Evolutionary conservation across 306 rosid species (phyloP).

Genomic region (Comarum palustre): DNA sequence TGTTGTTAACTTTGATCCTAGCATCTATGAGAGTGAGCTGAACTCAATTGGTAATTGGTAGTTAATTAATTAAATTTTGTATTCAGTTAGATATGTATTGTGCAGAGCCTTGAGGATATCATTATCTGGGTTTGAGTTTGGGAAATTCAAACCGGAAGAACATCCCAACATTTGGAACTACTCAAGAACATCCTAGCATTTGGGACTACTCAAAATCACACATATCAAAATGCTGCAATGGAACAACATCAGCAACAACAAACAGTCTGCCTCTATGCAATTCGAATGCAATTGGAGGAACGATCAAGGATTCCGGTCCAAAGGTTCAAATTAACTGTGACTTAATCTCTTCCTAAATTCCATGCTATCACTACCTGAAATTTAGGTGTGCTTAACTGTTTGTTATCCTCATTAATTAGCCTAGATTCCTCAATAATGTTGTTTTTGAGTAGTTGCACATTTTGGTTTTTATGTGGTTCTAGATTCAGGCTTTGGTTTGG

Average conservation of each 20-base stretch:
- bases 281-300: conserved; percentile 25
- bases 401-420: too few species aligned
- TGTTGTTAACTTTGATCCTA: conserved; percentile 92
- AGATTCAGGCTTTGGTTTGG: too few species aligned
- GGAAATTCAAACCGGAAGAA: conserved; percentile 34
- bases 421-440: too few species aligned
- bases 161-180: too few species aligned
- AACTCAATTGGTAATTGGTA: conserved; percentile 72
- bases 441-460: too few species aligned
- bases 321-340: conserved; percentile 13
- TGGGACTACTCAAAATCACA: background rate
- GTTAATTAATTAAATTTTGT: background rate
- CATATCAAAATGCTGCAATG: conserved; percentile 13
- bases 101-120: conserved; percentile 21
- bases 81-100: background rate
- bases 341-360: background rate
- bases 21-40: conserved; percentile 79
- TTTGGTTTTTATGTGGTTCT: too few species aligned
- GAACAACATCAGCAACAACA: conserved; percentile 4
- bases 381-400: background rate
- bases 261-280: background rate
- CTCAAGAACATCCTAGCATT: too few species aligned
- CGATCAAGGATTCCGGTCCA: conserved; percentile 30
- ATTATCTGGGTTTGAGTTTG: conserved; percentile 44
- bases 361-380: background rate